These are phyloP conservation scores for Phlegmacium glaucopus DNA, from an alignment of 768 basidiomycete genomes.

Conservation along the genomic window DNA sequence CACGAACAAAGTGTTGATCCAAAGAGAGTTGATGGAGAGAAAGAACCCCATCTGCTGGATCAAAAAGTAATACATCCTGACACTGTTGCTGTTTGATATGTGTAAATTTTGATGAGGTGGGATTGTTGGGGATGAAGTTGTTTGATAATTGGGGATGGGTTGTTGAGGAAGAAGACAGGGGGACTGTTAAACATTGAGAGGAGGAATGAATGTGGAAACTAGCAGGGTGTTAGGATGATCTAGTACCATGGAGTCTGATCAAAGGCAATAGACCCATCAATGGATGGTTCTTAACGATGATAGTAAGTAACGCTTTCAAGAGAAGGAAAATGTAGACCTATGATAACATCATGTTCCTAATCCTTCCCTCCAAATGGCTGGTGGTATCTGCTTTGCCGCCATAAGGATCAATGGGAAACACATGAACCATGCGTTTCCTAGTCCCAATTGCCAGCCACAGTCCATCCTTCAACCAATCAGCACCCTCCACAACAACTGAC, in stretches of 20 bases:
- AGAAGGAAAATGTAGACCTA: constrained; percentile 26
- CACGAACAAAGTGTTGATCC: constrained; percentile 29
- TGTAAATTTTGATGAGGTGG: constrained; percentile 19
- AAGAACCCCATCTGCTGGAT: constrained; percentile 53
- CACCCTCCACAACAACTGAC: constrained; percentile 54
- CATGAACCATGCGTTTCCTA: constrained; percentile 58
- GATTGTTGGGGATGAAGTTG: constrained; percentile 10
- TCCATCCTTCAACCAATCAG: constrained; percentile 54
- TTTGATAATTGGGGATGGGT: constrained; percentile 4
- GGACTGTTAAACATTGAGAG: constrained; percentile 32
- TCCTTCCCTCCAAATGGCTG: constrained; percentile 58
- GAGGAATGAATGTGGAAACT: constrained; percentile 53
- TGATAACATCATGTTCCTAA: constrained; percentile 50
- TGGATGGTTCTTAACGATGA: constrained; percentile 40
- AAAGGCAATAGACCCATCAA: constrained; percentile 55
- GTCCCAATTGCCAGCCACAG: constrained; percentile 72
- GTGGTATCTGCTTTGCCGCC: constrained; percentile 63
- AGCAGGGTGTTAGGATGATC: constrained; percentile 37
- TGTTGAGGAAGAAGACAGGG: constrained; percentile 30
- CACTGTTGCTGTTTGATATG: constrained; percentile 38
- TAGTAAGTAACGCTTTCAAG: neutral
- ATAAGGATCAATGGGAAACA: constrained; percentile 75
- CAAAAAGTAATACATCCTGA: constrained; percentile 69
- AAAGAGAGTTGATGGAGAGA: constrained; percentile 52
- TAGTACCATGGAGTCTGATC: constrained; percentile 44